Evolutionary conservation across 306 rosid species (phyloP), one percentile per base, ranked within the genome.

Genomic region (Quercus glauca): DNA sequence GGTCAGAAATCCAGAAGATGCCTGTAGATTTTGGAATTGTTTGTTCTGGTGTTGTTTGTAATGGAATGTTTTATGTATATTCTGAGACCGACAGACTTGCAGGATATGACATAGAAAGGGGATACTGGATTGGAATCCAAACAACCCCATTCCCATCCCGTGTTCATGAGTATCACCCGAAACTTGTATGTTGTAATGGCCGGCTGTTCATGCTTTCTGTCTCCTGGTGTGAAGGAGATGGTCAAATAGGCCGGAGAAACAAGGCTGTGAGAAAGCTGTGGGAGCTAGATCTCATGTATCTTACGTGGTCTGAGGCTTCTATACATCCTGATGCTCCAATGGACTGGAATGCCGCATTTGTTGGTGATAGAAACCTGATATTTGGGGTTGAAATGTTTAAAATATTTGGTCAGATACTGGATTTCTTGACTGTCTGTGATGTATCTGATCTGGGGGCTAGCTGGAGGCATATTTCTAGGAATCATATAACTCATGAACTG

Each of bases 241-340:
- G 99, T 61, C 95, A 91, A 81, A 92, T 92, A 73, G 99, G 99
- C 25, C 81, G 84, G 65, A 88, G 99, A 80, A 94, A 94, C 92
- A 94, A 94, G 90, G 99, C 99, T 75, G 94, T 94, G 15, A 86
- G 99, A 85, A 94, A 94, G 82, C 78, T 92, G 59, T 94, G 99
- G 99, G 99, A 94, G 86, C 85, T 94, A 55, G 97, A 94, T 85
- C 97, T 94, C 81, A 69, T 83, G 86, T 85, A 88, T 88, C 97
- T 89, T 67, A 82, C 86, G 76, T 96, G 99, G 99, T 78, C 86
- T 0, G 94, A 96, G 87, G 94, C 88, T 79, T 91, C 96, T 0
- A 93, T 91, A 74, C 99, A 96, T 86, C 99, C 99, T 12, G 99
- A 96, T 88, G 99, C 98, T 49, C 99, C 99, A 75, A 96, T 96